Evolutionary conservation across 2,329 filamentous ascomycete genomes (phyloP), one percentile per base, ranked within the genome.

Genomic region (Alternaria burnsii): DNA sequence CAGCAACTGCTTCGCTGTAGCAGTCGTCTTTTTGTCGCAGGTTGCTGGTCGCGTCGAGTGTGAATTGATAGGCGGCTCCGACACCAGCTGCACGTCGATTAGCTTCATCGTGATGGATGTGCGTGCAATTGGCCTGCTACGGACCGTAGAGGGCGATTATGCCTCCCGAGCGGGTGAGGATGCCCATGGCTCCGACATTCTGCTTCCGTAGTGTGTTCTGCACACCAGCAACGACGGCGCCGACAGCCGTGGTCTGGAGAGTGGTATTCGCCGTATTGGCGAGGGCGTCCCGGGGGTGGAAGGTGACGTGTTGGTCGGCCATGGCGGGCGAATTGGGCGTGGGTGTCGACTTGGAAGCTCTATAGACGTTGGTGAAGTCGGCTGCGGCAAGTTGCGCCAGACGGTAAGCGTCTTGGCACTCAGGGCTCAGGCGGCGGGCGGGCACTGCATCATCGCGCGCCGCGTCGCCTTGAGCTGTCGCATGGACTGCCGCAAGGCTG

Each of bases 121-220:
- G 10, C 22, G 10, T 30, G 28, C 58, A 46, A 50, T 44, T 51
- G 46, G 12, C n/a, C 26, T 42, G 47, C 26, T 57, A 63, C 84
- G 65, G 84, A 92, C 90, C 87, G 73, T 88, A 88, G 62, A 86
- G 76, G 62, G 83, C 90, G 75, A 94, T 91, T 51, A 90, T 90
- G 74, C 89, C 84, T 68, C 93, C 94, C 58, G 89, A 90, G 73
- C 88, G 88, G 47, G 91, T 91, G 77, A 98, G 89, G 73, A 97
- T 86, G 69, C 91, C 91, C 83, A 90, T 87, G 63, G 89, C 86
- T 71, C 93, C 92, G 68, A 95, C 84, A 79, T 97, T 97, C 77
- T 88, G 86, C 83, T 89, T 93, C 56, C 89, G 86, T 71, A 97
- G 86, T 60, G 93, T 92, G 83, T 97, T 98, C 83, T 94, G 91